These are phyloP conservation scores for Sporothrix curviconia DNA, from an alignment of 2,329 filamentous ascomycete genomes.

Conservation along the genomic window DNA sequence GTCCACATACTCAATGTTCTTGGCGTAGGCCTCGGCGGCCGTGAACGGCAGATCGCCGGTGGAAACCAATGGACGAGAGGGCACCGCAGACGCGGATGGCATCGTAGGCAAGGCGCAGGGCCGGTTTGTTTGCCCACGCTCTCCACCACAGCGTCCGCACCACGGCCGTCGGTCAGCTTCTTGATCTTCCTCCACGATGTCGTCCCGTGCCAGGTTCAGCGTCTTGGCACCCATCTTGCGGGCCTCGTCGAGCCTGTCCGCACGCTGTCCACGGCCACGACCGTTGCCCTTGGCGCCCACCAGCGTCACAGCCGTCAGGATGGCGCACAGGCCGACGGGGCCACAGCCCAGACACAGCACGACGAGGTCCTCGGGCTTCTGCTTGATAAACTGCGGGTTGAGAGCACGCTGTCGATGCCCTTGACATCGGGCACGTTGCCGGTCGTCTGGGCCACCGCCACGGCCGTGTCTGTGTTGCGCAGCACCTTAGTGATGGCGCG, in stretches of 20 bases:
- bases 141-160: constrained; percentile 12
- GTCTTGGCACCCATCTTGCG: constrained; percentile 8
- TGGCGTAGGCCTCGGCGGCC: background rate
- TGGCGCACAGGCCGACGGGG: constrained; percentile 9
- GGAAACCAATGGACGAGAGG: constrained; percentile 16
- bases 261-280: constrained; percentile 12
- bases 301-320: constrained; percentile 10
- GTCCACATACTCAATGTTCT: constrained; percentile 33
- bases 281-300: background rate
- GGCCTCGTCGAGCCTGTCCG: constrained; percentile 10
- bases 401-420: background rate
- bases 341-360: constrained; percentile 12
- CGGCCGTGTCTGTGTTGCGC: constrained; percentile 5
- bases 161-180: constrained; percentile 4
- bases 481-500: constrained; percentile 8
- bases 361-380: background rate
- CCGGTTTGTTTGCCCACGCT: constrained; percentile 14
- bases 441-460: background rate
- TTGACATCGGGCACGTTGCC: background rate
- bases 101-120: constrained; percentile 13
- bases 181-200: constrained; percentile 9
- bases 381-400: background rate
- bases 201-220: constrained; percentile 7
- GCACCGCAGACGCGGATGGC: constrained; percentile 11
- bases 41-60: constrained; percentile 14